phyloP scores from a whole-genome alignment of 306 rosid species.

The Lagenaria siceraria region DNA sequence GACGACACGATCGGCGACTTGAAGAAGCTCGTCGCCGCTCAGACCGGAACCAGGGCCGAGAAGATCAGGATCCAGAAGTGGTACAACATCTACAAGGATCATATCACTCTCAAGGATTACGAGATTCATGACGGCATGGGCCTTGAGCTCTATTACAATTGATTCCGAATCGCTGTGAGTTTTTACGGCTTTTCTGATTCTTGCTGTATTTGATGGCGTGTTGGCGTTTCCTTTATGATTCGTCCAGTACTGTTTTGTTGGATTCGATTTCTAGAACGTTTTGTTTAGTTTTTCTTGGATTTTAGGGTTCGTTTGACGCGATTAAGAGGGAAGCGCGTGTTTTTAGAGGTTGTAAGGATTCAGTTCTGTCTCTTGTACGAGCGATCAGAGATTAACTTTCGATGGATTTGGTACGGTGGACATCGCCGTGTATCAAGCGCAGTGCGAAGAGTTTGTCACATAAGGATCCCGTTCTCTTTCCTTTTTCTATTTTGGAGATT shows the following conservation, averaged over 20 bases:
- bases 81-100: conserved; percentile 79
- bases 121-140: conserved; percentile 97
- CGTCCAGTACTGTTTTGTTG: not conserved
- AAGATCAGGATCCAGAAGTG: conserved; percentile 76
- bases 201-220: not conserved
- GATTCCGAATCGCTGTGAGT: conserved; percentile 20
- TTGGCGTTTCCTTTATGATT: not conserved
- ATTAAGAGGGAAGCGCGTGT: not conserved
- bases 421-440: not conserved
- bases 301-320: conserved; percentile 3
- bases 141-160: conserved; percentile 88
- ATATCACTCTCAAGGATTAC: conserved; percentile 79
- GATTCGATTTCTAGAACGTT: not conserved
- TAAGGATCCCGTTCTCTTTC: not conserved
- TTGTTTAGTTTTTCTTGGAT: not conserved
- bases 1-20: conserved; percentile 88
- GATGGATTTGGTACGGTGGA: not conserved
- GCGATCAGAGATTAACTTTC: not conserved
- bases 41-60: conserved; percentile 74
- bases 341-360: not conserved
- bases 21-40: conserved; percentile 92
- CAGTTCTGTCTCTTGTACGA: not conserved
- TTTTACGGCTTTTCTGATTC: not conserved
- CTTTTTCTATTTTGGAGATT: not conserved
- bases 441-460: not conserved